Conservation (phyloP, 163 green algal genomes). For the Smithsoniella earleae region DNA sequence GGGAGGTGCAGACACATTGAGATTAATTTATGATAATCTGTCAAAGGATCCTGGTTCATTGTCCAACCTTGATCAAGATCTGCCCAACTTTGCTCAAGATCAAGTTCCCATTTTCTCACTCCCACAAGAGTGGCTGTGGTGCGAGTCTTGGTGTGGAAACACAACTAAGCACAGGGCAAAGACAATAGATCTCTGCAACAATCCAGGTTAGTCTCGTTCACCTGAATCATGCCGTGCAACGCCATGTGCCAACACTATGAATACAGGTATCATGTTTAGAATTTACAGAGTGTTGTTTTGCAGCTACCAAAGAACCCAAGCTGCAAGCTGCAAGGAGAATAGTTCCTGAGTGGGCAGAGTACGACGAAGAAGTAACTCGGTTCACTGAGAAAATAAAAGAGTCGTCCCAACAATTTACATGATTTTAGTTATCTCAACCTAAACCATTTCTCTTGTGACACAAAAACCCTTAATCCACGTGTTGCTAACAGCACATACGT, state of each 20-base stretch:
- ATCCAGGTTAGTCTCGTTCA: conserved; percentile 70
- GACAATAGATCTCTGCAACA: conserved; percentile 99
- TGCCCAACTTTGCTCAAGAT: conserved; percentile 97
- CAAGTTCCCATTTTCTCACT: conserved; percentile 83
- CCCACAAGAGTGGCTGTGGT: conserved; percentile 94
- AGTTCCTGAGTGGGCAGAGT: conserved; percentile 74
- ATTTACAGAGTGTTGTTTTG: not conserved
- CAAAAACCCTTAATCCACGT: too few species aligned
- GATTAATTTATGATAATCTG: conserved; percentile 87
- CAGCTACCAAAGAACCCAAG: conserved; percentile 90
- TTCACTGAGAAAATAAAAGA: conserved; percentile 42
- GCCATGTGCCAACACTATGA: too few species aligned
- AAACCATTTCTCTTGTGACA: too few species aligned
- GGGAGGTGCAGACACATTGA: conserved; percentile 60
- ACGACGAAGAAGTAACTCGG: conserved; percentile 55
- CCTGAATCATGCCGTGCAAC: not conserved
- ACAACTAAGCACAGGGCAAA: conserved; percentile 74
- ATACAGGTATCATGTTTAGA: too few species aligned
- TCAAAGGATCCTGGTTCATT: conserved; percentile 90
- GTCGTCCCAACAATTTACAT: too few species aligned
- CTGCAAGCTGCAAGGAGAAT: conserved; percentile 85
- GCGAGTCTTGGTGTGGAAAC: conserved; percentile 83
- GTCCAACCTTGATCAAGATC: conserved; percentile 91
- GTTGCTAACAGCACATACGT: too few species aligned
- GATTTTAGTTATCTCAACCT: too few species aligned